Evolutionary conservation across 495 filamentous ascomycete genomes (phyloP).

Genomic region (Xylaria flabelliformis): DNA sequence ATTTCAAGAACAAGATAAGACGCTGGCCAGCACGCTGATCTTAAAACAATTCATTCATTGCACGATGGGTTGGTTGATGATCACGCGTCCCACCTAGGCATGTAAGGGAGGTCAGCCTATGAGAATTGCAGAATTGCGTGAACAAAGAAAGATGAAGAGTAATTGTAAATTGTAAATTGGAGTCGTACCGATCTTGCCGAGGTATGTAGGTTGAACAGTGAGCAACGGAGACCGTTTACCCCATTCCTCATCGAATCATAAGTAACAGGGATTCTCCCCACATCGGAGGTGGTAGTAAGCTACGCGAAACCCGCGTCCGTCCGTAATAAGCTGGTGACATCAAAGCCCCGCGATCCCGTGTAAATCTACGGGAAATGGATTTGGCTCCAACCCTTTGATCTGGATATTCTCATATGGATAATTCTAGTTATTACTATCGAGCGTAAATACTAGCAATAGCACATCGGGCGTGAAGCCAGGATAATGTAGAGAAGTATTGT

Average conservation of each 20-base stretch:
- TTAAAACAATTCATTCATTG: neutral
- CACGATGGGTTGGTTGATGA: too few relatives aligned
- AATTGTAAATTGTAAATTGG: neutral
- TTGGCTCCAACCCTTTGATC: neutral
- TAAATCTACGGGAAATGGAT: neutral
- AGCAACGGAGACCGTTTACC: neutral
- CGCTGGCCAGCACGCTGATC: neutral
- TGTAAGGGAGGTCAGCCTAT: neutral
- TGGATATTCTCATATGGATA: neutral
- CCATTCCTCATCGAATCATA: neutral
- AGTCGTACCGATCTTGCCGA: slow-evolving; percentile 11
- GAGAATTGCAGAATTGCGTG: neutral
- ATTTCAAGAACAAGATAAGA: neutral
- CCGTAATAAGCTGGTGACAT: neutral
- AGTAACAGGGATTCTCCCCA: neutral
- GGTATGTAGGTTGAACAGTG: neutral
- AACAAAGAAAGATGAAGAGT: neutral
- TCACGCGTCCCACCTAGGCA: neutral
- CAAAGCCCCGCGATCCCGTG: neutral
- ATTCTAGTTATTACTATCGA: neutral
- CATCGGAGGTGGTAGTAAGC: slow-evolving; percentile 3
- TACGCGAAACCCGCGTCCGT: neutral
- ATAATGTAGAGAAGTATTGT: neutral
- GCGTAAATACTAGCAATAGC: neutral
- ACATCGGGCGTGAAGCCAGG: neutral